Conservation (phyloP, 768 basidiomycete species). For the Tricholoma sp. region DNA sequence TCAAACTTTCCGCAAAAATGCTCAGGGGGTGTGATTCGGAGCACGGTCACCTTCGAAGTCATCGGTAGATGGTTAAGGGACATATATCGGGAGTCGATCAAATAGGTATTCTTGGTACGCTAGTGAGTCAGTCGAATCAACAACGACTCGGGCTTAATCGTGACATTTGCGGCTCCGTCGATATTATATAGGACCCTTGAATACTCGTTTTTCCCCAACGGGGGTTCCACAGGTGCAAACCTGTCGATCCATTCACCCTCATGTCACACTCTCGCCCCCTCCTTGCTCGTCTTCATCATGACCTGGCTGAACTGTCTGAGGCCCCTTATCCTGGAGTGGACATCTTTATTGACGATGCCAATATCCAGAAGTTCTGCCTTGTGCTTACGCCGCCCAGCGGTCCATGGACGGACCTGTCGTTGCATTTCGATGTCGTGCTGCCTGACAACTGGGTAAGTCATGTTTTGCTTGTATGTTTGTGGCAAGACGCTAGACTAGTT, state of each 20-base stretch:
- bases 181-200: too few relatives aligned
- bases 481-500: neutral
- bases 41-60: too few relatives aligned
- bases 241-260: neutral
- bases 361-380: slow-evolving; percentile 37
- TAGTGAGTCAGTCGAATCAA: too few relatives aligned
- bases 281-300: slow-evolving; percentile 32
- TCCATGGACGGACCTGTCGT: slow-evolving; percentile 37
- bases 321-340: slow-evolving; percentile 39
- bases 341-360: slow-evolving; percentile 36
- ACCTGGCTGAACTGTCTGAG: slow-evolving; percentile 36
- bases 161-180: too few relatives aligned
- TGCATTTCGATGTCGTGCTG: slow-evolving; percentile 37
- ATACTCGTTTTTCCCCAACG: neutral
- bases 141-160: too few relatives aligned
- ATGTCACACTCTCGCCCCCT: slow-evolving; percentile 16
- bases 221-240: neutral
- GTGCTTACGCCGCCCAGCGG: slow-evolving; percentile 40
- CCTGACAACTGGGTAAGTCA: slow-evolving; percentile 32
- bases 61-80: too few relatives aligned
- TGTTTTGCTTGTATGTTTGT: slow-evolving; percentile 1
- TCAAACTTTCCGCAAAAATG: too few relatives aligned
- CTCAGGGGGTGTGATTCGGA: too few relatives aligned
- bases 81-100: too few relatives aligned
- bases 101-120: too few relatives aligned